Evolutionary conservation across 768 basidiomycete species (phyloP).

Genomic region (Termitomyces sp.): DNA sequence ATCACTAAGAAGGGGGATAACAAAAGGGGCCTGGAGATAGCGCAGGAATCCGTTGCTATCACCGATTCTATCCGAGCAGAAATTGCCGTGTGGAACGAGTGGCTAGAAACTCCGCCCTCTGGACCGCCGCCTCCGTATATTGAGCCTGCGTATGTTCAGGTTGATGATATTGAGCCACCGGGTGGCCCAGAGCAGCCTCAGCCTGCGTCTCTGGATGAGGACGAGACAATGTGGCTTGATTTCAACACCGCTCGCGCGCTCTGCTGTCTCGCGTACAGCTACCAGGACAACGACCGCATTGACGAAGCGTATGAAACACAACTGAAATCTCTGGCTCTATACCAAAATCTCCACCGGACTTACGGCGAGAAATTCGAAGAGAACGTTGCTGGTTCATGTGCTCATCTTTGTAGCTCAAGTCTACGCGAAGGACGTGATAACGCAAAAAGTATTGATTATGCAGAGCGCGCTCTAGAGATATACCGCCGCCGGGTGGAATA

Average conservation of each 20-base stretch:
- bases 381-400: slow-evolving; percentile 5
- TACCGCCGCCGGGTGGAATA: slow-evolving; percentile 1
- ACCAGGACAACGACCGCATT: slow-evolving; percentile 2
- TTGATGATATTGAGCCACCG: not conserved
- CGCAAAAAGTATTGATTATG: not conserved
- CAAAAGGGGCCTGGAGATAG: slow-evolving; percentile 3
- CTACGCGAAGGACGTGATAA: slow-evolving; percentile 1
- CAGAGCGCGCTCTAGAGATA: slow-evolving; percentile 4
- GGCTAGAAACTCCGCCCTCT: not conserved
- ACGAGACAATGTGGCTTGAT: slow-evolving; percentile 7
- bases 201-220: not conserved
- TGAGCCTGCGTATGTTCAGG: not conserved
- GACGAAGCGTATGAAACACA: slow-evolving; percentile 8
- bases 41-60: slow-evolving; percentile 7
- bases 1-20: not conserved
- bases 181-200: not conserved
- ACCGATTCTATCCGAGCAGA: slow-evolving; percentile 4
- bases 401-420: slow-evolving; percentile 1
- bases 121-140: not conserved
- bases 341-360: not conserved
- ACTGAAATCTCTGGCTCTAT: not conserved
- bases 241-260: slow-evolving; percentile 10
- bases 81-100: slow-evolving; percentile 1
- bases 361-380: slow-evolving; percentile 3
- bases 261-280: slow-evolving; percentile 3